Base-by-base conservation (phyloP, 225 moss, liverwort and hornwort genomes). In the Polytrichum formosum region DNA sequence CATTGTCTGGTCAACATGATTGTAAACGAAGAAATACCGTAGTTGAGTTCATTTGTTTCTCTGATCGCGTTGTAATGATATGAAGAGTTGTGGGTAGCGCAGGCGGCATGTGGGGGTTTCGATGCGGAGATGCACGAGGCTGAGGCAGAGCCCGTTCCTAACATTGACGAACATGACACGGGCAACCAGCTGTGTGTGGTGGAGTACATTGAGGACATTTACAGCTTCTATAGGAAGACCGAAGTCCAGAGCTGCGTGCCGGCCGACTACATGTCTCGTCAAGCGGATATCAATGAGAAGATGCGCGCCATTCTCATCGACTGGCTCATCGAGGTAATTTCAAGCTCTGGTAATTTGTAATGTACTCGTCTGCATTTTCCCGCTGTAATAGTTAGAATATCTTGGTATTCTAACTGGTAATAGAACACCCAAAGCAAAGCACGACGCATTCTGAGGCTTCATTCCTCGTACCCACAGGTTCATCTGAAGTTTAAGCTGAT, bases 241-340 rank as follows among this genome's bases (percentile, higher is more conserved):
- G 92, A 97, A 78, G 67, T 92, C 1, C 94, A 98, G 82, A 94
- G 94, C 73, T 92, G 94, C 3, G 92, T 98, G 1, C 80, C 90
- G 0, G 84, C 87, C 1, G 94, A 98, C 55, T 98, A 98, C 66
- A 98, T 98, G 92, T 76, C 70, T 29, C 89, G 91, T 1, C 97
- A 94, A 56, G 80, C 80, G 1, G 97, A 98, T 27, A 94, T 98
- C 18, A 98, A 98, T 63, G 91, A 98, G 72, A 92, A 90, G 26
- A 98, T 98, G 97, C 84, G 92, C 6, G 94, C 97, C 6, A 98
- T 98, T 55, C 81, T 98, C 0, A 92, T 98, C 1, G 97, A 98
- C 21, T 98, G 97, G 97, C 82, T 98, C 7, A 98, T 98, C 22
- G 97, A 97, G 91, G 89, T 88, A 71, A 22, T 28, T 6, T 22